A percentile compares a stretch with the other conserved stretches of the same genome.
Evolutionary conservation across 331 rosid species (phyloP).

Genomic region (Spiraea crenata): DNA sequence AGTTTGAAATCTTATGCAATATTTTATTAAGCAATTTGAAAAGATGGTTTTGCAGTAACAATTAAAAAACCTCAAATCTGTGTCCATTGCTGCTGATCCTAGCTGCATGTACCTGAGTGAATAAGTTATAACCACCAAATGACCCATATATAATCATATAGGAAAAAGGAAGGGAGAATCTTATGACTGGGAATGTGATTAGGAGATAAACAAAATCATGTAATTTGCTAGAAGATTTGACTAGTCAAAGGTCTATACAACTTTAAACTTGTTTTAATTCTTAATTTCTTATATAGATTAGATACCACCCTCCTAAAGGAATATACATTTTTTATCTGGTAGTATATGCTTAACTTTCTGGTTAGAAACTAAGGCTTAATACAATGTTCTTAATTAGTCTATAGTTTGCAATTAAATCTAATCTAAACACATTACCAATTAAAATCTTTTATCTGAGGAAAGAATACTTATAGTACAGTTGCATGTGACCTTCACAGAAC

Average conservation of each 20-base stretch:
- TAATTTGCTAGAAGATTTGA: not conserved
- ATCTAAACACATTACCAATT: conserved; percentile 22
- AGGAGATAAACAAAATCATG: not conserved
- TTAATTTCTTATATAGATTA: too few species aligned
- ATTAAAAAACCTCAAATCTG: conserved; percentile 1
- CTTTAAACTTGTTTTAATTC: not conserved
- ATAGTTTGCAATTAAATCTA: conserved; percentile 5
- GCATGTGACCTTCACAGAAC: conserved; percentile 28
- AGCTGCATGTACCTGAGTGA: conserved; percentile 36
- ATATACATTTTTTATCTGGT: too few species aligned
- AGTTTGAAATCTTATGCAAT: conserved; percentile 23
- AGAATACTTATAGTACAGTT: not conserved
- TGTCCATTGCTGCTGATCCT: conserved; percentile 28
- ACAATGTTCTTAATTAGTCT: not conserved
- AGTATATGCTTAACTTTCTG: too few species aligned
- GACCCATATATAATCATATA: not conserved
- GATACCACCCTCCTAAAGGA: not conserved
- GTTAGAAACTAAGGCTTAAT: not conserved
- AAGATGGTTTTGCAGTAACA: conserved; percentile 23
- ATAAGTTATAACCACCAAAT: not conserved
- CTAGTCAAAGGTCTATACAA: not conserved
- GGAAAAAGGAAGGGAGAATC: not conserved
- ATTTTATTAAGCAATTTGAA: conserved; percentile 3
- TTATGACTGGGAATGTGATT: not conserved
- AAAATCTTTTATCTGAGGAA: conserved; percentile 3